These are phyloP conservation scores for Catharanthus roseus DNA, from an alignment of 257 asterid genomes.

Conservation along the genomic window DNA sequence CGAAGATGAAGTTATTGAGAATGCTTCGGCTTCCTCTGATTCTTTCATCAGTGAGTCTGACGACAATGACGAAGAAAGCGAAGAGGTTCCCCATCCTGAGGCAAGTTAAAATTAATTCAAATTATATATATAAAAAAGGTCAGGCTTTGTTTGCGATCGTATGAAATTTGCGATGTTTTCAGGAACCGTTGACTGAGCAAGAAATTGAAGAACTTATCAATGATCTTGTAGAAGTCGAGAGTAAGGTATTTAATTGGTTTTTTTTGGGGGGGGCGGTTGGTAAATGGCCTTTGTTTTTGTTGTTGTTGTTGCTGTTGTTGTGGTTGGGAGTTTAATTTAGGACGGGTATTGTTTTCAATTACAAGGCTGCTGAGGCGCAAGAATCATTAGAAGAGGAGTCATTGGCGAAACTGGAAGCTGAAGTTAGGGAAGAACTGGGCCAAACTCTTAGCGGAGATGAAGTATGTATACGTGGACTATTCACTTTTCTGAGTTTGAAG, in stretches of 20 bases:
- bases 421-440: constrained; percentile 81
- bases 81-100: constrained; percentile 39
- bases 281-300: neutral
- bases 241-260: constrained; percentile 40
- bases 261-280: too few species aligned
- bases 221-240: constrained; percentile 86
- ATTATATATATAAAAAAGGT: neutral
- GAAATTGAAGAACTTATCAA: constrained; percentile 84
- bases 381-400: constrained; percentile 91
- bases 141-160: neutral
- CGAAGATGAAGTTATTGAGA: constrained; percentile 8
- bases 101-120: constrained; percentile 24
- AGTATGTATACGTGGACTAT: constrained; percentile 26
- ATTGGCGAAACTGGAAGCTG: constrained; percentile 63
- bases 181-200: constrained; percentile 86
- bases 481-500: neutral
- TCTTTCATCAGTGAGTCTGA: constrained; percentile 31
- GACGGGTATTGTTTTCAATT: constrained; percentile 4
- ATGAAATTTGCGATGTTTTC: constrained; percentile 2
- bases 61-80: constrained; percentile 18
- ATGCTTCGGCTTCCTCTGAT: constrained; percentile 27
- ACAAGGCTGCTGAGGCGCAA: constrained; percentile 96
- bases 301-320: too few species aligned
- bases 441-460: constrained; percentile 57
- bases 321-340: neutral